Conservation (phyloP, 108 stramenopile genomes). For the Fragilaria crotonensis region DNA sequence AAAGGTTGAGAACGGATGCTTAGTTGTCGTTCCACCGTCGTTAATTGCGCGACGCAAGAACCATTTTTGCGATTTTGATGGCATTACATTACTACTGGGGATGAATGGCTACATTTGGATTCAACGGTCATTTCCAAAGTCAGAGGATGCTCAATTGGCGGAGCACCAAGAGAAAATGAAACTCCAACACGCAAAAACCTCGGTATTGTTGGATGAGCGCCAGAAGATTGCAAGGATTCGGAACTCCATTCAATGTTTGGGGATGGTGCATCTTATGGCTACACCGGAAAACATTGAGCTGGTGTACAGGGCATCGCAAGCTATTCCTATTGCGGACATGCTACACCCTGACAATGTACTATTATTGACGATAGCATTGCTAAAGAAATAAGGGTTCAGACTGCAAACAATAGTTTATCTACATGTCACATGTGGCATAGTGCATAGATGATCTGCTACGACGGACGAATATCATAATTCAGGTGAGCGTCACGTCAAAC, state of each 20-base stretch:
- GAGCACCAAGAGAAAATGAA: constrained; percentile 72
- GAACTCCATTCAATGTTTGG: constrained; percentile 67
- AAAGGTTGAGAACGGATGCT: constrained; percentile 89
- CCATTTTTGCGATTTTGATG: constrained; percentile 50
- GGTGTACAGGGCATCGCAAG: constrained; percentile 42
- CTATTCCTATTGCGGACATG: constrained; percentile 45
- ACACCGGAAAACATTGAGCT: constrained; percentile 59
- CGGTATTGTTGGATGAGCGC: constrained; percentile 42
- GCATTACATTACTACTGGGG: constrained; percentile 57
- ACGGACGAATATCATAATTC: too few species aligned
- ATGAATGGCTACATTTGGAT: constrained; percentile 87
- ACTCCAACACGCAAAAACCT: constrained; percentile 55
- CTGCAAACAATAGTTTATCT: too few species aligned
- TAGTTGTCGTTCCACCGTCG: constrained; percentile 69
- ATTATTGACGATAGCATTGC: constrained; percentile 30
- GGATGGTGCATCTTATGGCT: constrained; percentile 51
- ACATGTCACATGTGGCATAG: too few species aligned
- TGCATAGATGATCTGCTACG: too few species aligned
- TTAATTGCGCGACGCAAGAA: constrained; percentile 73
- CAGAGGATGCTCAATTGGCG: constrained; percentile 40
- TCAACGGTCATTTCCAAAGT: constrained; percentile 46
- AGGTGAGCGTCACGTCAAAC: too few species aligned
- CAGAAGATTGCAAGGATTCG: constrained; percentile 52
- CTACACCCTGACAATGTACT: constrained; percentile 57
- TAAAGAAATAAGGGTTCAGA: too few species aligned